These are phyloP conservation scores for Plasmodium gaboni DNA, from an alignment of 169 alveolate species.

Conservation along the genomic window DNA sequence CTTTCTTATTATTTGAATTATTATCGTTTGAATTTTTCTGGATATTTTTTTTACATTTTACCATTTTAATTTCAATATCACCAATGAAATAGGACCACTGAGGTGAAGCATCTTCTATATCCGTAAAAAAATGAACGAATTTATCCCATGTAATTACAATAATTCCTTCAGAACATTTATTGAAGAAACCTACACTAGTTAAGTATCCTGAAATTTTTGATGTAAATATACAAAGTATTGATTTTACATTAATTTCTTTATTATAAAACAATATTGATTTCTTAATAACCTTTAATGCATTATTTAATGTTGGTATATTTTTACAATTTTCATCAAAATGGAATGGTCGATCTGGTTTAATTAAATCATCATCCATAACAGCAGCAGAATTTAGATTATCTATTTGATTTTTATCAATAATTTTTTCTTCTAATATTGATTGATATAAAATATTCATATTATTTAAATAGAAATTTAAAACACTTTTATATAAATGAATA, in stretches of 20 bases:
- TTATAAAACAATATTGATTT: conserved; percentile 41
- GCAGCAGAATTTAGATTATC: conserved; percentile 35
- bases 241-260: conserved; percentile 31
- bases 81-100: conserved; percentile 70
- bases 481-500: conserved; percentile 60
- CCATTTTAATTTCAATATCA: conserved; percentile 57
- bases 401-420: conserved; percentile 42
- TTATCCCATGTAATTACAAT: conserved; percentile 71
- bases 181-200: conserved; percentile 72
- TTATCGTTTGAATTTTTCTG: not conserved
- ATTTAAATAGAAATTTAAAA: conserved; percentile 56
- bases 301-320: conserved; percentile 36
- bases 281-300: conserved; percentile 52
- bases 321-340: conserved; percentile 24
- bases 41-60: conserved; percentile 3
- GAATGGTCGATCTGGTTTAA: conserved; percentile 34
- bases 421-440: conserved; percentile 56
- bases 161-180: conserved; percentile 56
- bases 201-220: conserved; percentile 50
- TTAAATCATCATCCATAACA: conserved; percentile 33
- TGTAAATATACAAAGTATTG: conserved; percentile 57
- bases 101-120: conserved; percentile 56
- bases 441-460: conserved; percentile 73
- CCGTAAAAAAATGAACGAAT: conserved; percentile 50
- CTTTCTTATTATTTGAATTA: not conserved